A percentile compares a stretch with the other conserved stretches of the same genome.
Conservation (phyloP, 2,329 filamentous ascomycete species). For the Corinectria fuckeliana region DNA sequence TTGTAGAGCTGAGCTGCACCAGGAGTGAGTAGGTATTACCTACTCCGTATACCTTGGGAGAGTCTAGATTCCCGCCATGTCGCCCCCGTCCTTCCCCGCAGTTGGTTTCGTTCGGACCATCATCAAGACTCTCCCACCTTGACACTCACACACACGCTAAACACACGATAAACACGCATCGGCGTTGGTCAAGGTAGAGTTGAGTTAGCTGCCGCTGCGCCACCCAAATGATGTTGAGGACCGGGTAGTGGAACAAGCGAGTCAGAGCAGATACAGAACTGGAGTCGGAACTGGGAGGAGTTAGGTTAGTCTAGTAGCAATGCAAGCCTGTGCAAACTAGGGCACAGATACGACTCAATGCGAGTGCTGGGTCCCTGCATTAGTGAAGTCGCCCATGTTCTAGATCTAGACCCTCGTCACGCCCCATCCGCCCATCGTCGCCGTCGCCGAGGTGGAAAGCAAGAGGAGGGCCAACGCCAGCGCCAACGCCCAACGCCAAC, state of each 20-base stretch:
- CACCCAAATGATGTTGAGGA: slow-evolving; percentile 5
- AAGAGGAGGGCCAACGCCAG: too few relatives aligned
- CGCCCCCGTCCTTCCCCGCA: slow-evolving; percentile 6
- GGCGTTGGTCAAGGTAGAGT: background rate
- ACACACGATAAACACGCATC: background rate
- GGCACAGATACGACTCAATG: slow-evolving; percentile 1
- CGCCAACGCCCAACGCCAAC: background rate
- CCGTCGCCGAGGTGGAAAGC: background rate
- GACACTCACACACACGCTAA: background rate
- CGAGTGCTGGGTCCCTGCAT: slow-evolving; percentile 21
- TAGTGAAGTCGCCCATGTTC: slow-evolving; percentile 14
- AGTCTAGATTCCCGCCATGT: background rate
- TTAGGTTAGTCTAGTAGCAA: too few relatives aligned
- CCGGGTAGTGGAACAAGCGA: background rate
- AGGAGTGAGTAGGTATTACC: too few relatives aligned
- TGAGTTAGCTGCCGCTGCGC: slow-evolving; percentile 13
- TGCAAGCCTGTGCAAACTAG: too few relatives aligned
- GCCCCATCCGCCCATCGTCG: background rate
- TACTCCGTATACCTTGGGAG: too few relatives aligned
- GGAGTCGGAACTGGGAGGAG: too few relatives aligned
- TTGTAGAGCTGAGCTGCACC: too few relatives aligned
- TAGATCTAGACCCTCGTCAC: slow-evolving; percentile 5
- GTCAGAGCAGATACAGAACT: background rate
- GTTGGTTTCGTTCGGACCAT: background rate
- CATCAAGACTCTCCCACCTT: too few relatives aligned